Evolutionary conservation across 371 early-diverging fungal species (phyloP).

Genomic region (Mucor piriformis): DNA sequence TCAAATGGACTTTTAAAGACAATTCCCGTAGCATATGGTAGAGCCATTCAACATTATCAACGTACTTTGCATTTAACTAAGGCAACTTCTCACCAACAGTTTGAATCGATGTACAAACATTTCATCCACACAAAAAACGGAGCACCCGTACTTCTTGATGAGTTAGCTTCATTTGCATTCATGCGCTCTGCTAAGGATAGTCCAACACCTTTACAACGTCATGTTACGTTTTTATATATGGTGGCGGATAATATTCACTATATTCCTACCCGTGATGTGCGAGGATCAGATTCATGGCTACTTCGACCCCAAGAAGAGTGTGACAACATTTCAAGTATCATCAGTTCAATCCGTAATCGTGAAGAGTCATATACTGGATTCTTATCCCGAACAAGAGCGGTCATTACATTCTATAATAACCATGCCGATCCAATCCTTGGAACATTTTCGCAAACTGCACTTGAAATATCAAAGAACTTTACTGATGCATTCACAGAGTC

Average conservation of each 20-base stretch:
- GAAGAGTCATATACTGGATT: conserved; percentile 49
- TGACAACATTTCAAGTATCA: conserved; percentile 41
- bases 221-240: conserved; percentile 66
- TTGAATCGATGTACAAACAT: conserved; percentile 30
- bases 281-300: conserved; percentile 54
- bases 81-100: conserved; percentile 30
- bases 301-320: conserved; percentile 56
- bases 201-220: conserved; percentile 36
- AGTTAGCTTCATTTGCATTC: conserved; percentile 46
- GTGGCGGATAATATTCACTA: conserved; percentile 55
- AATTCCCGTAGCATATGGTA: conserved; percentile 27
- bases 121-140: conserved; percentile 27
- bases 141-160: conserved; percentile 26
- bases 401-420: conserved; percentile 48
- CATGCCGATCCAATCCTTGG: conserved; percentile 37
- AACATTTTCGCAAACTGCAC: conserved; percentile 19
- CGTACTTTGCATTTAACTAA: conserved; percentile 24
- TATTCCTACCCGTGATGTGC: conserved; percentile 42
- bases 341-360: conserved; percentile 55
- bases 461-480: conserved; percentile 7
- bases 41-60: conserved; percentile 34
- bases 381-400: conserved; percentile 40
- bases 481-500: conserved; percentile 43
- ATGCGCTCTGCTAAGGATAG: conserved; percentile 17
- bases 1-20: conserved; percentile 15